These are phyloP conservation scores for Trichoderma aggressivum DNA, from an alignment of 2,329 filamentous ascomycete genomes.

Conservation along the genomic window DNA sequence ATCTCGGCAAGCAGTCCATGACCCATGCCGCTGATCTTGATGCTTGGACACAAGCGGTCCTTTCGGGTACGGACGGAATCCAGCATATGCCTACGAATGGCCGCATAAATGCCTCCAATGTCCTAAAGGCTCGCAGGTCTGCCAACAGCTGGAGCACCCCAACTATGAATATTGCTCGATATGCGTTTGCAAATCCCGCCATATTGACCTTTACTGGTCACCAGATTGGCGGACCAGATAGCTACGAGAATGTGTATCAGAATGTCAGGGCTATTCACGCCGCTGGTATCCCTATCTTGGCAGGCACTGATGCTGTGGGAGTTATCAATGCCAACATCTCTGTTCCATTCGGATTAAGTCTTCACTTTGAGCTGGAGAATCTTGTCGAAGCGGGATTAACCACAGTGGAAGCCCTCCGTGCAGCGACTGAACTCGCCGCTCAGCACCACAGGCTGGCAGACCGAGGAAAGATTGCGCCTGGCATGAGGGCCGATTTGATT, in stretches of 20 bases:
- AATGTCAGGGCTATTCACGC: background rate
- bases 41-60: background rate
- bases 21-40: background rate
- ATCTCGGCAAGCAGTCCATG: constrained; percentile 8
- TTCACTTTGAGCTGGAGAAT: constrained; percentile 3
- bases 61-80: background rate
- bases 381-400: constrained; percentile 1
- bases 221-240: background rate
- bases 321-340: constrained; percentile 3
- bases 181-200: background rate
- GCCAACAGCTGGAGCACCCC: constrained; percentile 1
- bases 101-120: background rate
- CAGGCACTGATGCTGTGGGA: constrained; percentile 5
- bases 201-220: background rate
- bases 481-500: background rate
- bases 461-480: background rate
- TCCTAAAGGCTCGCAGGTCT: background rate
- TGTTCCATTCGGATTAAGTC: background rate
- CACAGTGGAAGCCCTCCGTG: background rate
- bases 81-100: constrained; percentile 2
- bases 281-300: constrained; percentile 9
- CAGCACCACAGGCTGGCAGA: background rate
- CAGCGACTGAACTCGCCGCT: background rate
- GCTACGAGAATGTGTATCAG: background rate
- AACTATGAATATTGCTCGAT: constrained; percentile 11